Conservation (phyloP, 164 flowering plant genomes). For the Stephania yunnanensis region DNA sequence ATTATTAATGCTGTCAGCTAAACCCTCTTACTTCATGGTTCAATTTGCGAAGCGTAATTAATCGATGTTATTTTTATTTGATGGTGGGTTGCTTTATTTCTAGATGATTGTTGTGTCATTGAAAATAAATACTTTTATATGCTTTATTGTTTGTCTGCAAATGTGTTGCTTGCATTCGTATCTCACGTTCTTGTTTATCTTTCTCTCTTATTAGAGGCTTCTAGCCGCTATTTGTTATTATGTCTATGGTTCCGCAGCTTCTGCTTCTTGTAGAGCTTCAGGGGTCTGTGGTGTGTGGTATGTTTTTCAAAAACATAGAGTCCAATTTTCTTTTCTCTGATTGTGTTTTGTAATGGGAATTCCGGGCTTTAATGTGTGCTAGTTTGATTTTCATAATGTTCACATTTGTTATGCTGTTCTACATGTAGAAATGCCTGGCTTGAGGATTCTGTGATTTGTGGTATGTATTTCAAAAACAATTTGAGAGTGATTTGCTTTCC, state of each 20-base stretch:
- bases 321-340: background rate
- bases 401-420: no score
- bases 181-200: background rate
- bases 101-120: background rate
- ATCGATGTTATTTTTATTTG: no score
- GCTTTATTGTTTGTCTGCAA: background rate
- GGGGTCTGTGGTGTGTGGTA: background rate
- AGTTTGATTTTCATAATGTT: no score
- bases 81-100: background rate
- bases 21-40: no score
- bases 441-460: no score
- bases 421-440: no score
- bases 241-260: background rate
- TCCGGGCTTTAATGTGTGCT: no score
- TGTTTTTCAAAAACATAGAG: background rate
- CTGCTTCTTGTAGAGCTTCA: background rate
- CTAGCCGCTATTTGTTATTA: background rate
- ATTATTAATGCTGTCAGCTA: no score
- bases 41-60: no score
- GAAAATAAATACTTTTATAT: background rate
- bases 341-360: background rate
- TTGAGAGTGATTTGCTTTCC: no score
- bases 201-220: background rate
- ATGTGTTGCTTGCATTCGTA: background rate
- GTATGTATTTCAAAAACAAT: no score